These are phyloP conservation scores for Paraglomus occultum DNA, from an alignment of 192 early-diverging fungal species.

Conservation along the genomic window DNA sequence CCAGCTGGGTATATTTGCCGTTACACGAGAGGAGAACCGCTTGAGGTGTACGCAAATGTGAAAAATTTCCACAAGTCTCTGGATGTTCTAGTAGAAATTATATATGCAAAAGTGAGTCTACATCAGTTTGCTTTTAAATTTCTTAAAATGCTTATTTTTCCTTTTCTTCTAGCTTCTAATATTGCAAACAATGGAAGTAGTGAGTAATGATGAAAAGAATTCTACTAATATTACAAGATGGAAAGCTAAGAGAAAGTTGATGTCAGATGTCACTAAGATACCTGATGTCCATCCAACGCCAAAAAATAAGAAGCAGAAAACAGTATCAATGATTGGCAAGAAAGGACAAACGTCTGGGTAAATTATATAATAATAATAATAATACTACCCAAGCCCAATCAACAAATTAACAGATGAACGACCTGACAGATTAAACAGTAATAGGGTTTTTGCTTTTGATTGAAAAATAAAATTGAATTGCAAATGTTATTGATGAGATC, in stretches of 20 bases:
- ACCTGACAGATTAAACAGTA: too few species aligned
- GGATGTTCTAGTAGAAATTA: constrained; percentile 29
- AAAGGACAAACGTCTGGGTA: too few species aligned
- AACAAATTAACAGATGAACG: too few species aligned
- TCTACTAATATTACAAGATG: constrained; percentile 19
- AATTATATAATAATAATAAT: too few species aligned
- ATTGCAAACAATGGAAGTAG: constrained; percentile 29
- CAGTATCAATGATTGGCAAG: too few species aligned
- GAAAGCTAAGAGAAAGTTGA: constrained; percentile 20
- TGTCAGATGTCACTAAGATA: constrained; percentile 18
- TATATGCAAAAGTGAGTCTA: constrained; percentile 31
- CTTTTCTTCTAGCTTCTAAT: constrained; percentile 29
- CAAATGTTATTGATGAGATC: too few species aligned
- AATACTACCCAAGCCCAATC: too few species aligned
- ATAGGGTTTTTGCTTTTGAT: too few species aligned
- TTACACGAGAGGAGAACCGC: constrained; percentile 27
- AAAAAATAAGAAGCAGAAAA: constrained; percentile 28
- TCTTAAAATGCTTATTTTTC: constrained; percentile 19
- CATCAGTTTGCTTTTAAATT: constrained; percentile 15
- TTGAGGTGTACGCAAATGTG: constrained; percentile 28
- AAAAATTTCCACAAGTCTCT: constrained; percentile 31
- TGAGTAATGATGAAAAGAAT: constrained; percentile 10
- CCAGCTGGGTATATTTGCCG: constrained; percentile 30
- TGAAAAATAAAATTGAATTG: too few species aligned
- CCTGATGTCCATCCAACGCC: constrained; percentile 31